These are phyloP conservation scores for Phytophthora tubulina DNA, from an alignment of 352 stramenopile species.

Conservation along the genomic window DNA sequence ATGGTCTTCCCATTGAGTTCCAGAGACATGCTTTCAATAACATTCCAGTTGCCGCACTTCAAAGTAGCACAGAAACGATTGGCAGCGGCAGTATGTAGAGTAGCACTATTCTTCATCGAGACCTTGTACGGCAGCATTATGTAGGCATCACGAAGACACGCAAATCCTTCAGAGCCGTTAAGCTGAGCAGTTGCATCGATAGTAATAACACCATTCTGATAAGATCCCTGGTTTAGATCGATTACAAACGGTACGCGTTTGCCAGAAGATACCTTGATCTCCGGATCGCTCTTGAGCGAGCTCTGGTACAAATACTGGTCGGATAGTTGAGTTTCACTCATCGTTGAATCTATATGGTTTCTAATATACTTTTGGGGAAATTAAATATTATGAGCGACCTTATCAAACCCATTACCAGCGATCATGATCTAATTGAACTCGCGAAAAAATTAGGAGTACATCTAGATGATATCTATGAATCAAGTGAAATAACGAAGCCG, in stretches of 20 bases:
- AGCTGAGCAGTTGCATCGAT: slow-evolving; percentile 22
- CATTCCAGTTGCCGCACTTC: slow-evolving; percentile 24
- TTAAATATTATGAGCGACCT: no score
- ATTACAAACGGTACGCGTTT: no score
- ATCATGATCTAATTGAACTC: slow-evolving; percentile 26
- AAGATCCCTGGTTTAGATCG: slow-evolving; percentile 18
- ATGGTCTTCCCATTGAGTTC: slow-evolving; percentile 1
- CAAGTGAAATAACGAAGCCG: slow-evolving; percentile 16
- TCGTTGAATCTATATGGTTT: slow-evolving; percentile 18
- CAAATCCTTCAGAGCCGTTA: slow-evolving; percentile 18
- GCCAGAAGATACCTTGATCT: no score
- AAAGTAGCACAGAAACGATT: slow-evolving; percentile 8
- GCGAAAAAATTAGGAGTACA: slow-evolving; percentile 3
- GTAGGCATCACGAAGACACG: slow-evolving; percentile 9
- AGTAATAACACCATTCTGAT: slow-evolving; percentile 25
- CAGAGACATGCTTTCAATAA: slow-evolving; percentile 14
- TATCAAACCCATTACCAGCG: slow-evolving; percentile 10
- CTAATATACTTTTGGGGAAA: slow-evolving; percentile 16
- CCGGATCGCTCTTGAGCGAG: no score
- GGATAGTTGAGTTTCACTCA: slow-evolving; percentile 19
- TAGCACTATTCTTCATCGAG: slow-evolving; percentile 14
- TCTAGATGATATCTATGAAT: slow-evolving; percentile 21
- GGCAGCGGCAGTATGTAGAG: neutral
- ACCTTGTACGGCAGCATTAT: slow-evolving; percentile 20
- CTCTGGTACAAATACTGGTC: no score